These are phyloP conservation scores for Bromus sterilis DNA, from an alignment of 176 grass and related monocot species.

Conservation along the genomic window DNA sequence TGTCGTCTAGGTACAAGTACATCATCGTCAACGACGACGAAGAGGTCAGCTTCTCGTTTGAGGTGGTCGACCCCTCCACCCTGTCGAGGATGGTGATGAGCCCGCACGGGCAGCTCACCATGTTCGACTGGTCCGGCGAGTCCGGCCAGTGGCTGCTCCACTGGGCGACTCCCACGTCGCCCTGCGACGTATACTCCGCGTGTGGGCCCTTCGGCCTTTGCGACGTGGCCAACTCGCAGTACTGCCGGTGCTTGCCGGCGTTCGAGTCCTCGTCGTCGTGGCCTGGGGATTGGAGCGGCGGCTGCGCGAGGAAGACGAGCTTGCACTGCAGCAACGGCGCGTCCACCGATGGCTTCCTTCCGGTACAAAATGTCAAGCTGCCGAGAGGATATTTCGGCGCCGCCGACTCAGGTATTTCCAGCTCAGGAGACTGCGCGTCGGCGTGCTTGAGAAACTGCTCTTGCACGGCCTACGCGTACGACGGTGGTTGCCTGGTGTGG, in stretches of 20 bases:
- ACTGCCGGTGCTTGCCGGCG: slow-evolving; percentile 31
- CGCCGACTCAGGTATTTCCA: not conserved
- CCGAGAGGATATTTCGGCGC: slow-evolving; percentile 5
- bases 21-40: not conserved
- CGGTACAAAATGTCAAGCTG: slow-evolving; percentile 22
- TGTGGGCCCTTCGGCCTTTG: slow-evolving; percentile 50
- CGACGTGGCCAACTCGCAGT: slow-evolving; percentile 7
- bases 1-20: slow-evolving; percentile 14
- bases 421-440: not conserved
- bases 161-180: slow-evolving; percentile 32
- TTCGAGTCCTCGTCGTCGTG: slow-evolving; percentile 13
- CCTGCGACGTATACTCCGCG: slow-evolving; percentile 42
- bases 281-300: slow-evolving; percentile 16
- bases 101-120: slow-evolving; percentile 29
- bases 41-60: slow-evolving; percentile 22
- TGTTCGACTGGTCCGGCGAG: slow-evolving; percentile 21
- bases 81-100: slow-evolving; percentile 33
- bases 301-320: slow-evolving; percentile 27
- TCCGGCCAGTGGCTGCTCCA: slow-evolving; percentile 36
- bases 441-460: slow-evolving; percentile 49
- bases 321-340: slow-evolving; percentile 5
- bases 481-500: slow-evolving; percentile 8
- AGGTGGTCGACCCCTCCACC: not conserved
- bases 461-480: slow-evolving; percentile 31
- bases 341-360: slow-evolving; percentile 31